A percentile compares a stretch with the other conserved stretches of the same genome.
These are phyloP conservation scores for Globisporangium acanthophoron DNA, from an alignment of 352 stramenopile species.

Conservation along the genomic window DNA sequence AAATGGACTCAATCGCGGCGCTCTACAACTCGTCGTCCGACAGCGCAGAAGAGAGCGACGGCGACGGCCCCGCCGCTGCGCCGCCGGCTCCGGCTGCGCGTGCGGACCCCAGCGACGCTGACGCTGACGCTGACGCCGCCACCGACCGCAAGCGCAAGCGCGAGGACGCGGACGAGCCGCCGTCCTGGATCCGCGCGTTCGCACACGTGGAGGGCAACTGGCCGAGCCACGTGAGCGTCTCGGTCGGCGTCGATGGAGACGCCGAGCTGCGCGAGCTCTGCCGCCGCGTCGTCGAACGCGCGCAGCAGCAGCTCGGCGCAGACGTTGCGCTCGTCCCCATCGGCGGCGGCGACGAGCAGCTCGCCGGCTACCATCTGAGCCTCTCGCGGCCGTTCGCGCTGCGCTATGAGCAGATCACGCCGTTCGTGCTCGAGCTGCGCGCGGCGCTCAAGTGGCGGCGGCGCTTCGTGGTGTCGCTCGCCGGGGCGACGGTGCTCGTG, in stretches of 20 bases:
- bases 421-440: slow-evolving; percentile 61
- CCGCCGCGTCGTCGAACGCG: slow-evolving; percentile 21
- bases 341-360: slow-evolving; percentile 2
- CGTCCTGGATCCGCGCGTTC: slow-evolving; percentile 57
- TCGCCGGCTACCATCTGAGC: slow-evolving; percentile 48
- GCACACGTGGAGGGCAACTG: slow-evolving; percentile 77
- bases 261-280: slow-evolving; percentile 21
- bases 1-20: slow-evolving; percentile 14
- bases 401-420: slow-evolving; percentile 57
- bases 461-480: slow-evolving; percentile 41
- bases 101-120: not conserved
- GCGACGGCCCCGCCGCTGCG: not conserved
- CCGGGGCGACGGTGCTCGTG: slow-evolving; percentile 34
- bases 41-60: slow-evolving; percentile 13
- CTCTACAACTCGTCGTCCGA: slow-evolving; percentile 16
- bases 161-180: slow-evolving; percentile 1
- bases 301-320: slow-evolving; percentile 15
- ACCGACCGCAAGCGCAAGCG: slow-evolving; percentile 44
- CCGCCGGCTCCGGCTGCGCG: slow-evolving; percentile 2
- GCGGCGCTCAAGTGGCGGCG: slow-evolving; percentile 65
- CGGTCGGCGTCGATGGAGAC: slow-evolving; percentile 21
- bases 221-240: slow-evolving; percentile 67
- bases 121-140: slow-evolving; percentile 3
- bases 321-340: slow-evolving; percentile 30
- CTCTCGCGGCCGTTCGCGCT: slow-evolving; percentile 75